Evolutionary conservation across 2,329 filamentous ascomycete species (phyloP).

Genomic region (Aspergillus ustus): DNA sequence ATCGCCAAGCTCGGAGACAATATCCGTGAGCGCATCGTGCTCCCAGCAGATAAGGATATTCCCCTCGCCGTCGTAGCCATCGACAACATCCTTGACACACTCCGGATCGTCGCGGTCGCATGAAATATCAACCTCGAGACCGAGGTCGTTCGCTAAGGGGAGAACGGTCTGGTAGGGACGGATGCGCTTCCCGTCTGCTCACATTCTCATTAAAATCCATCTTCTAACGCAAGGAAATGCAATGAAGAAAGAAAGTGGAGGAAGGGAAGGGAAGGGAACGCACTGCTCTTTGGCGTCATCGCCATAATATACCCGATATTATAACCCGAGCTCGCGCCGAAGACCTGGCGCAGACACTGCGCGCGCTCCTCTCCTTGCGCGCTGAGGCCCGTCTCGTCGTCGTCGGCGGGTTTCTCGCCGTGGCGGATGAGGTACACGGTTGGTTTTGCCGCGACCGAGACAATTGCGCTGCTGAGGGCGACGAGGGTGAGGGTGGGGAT

Average conservation of each 20-base stretch:
- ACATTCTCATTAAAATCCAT: conserved; percentile 21
- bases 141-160: conserved; percentile 61
- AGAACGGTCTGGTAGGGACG: conserved; percentile 63
- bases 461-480: conserved; percentile 20
- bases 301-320: conserved; percentile 65
- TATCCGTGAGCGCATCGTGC: conserved; percentile 58
- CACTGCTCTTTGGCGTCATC: conserved; percentile 54
- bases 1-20: conserved; percentile 58
- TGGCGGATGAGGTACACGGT: conserved; percentile 68
- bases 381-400: conserved; percentile 54
- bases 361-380: conserved; percentile 59
- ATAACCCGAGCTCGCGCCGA: conserved; percentile 57
- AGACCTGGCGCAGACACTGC: conserved; percentile 63
- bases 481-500: conserved; percentile 17
- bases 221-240: background rate
- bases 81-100: conserved; percentile 59
- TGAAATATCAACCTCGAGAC: conserved; percentile 58
- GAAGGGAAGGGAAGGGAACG: background rate
- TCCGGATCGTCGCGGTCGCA: conserved; percentile 61
- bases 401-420: conserved; percentile 63
- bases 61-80: conserved; percentile 53
- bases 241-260: background rate
- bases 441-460: conserved; percentile 36
- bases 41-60: conserved; percentile 69
- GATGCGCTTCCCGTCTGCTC: conserved; percentile 53